Conservation (phyloP, 148 eudicot genomes). For the Dysphania ambrosioides region DNA sequence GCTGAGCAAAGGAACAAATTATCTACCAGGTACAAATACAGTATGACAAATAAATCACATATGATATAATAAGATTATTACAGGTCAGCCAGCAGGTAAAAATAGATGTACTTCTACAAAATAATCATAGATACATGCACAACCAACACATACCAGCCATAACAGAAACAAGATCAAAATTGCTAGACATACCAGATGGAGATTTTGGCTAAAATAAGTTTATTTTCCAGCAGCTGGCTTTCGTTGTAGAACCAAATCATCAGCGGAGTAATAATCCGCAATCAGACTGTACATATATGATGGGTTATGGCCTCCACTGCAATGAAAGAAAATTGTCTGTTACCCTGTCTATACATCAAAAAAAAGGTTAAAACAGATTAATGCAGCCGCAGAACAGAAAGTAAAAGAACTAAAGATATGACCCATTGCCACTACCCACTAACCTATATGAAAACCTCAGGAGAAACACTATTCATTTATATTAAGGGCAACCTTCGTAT, state of each 20-base stretch:
- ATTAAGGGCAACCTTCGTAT: background rate
- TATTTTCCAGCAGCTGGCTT: slow-evolving; percentile 48
- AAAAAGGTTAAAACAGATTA: background rate
- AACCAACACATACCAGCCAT: background rate
- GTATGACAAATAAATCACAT: no score
- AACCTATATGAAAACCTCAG: background rate
- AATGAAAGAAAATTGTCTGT: slow-evolving; percentile 18
- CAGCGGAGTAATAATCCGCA: slow-evolving; percentile 94
- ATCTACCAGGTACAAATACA: no score
- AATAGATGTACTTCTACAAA: no score
- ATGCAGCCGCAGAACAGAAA: background rate
- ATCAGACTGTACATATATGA: slow-evolving; percentile 91
- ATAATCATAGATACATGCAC: background rate
- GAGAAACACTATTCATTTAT: background rate
- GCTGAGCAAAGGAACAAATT: no score
- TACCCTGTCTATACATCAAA: background rate
- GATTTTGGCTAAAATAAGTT: slow-evolving; percentile 1
- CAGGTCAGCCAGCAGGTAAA: no score
- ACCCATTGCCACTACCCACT: background rate
- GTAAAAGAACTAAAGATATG: background rate
- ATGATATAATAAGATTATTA: no score
- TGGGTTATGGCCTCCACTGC: slow-evolving; percentile 97
- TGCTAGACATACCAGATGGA: slow-evolving; percentile 6
- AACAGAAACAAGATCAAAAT: background rate
- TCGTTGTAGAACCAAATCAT: slow-evolving; percentile 71